Evolutionary conservation across 2,329 filamentous ascomycete species (phyloP), one percentile per base, ranked within the genome.

Genomic region (Ophiostoma quercus): DNA sequence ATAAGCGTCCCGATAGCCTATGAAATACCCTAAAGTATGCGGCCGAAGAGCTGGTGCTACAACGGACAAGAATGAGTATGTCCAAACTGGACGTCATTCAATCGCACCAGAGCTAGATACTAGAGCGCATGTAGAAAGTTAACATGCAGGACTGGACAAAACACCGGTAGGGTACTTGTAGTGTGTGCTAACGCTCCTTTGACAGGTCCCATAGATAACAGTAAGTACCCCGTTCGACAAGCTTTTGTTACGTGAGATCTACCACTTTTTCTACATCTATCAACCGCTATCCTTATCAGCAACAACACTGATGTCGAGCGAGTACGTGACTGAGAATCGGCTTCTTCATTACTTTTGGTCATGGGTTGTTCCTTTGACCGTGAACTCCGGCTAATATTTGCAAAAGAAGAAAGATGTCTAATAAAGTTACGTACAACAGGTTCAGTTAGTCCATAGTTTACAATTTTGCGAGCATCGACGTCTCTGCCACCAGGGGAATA

Each of bases 401-500:
- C 39, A 41, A 41, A 7, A n/a, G 1, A 19, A 51, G n/a, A 51
- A n/a, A 19, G 6, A 51, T 51, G n/a, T 19, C 34, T 9, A 51
- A 51, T 51, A 51, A 22, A 22, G 12, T 2, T 7, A 22, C 16
- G 47, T 9, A 51, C 2, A 51, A 19, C 7, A 51, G 3, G 4
- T 19, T 7, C 19, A 25, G 12, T 12, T 11, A 12, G 11, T 11
- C 39, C 39, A 9, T 16, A 5, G 5, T 6, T 22, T 60, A 60
- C 22, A 32, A 32, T 12, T 63, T 63, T 9, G 25, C 57, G 32
- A 16, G 16, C 14, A 63, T 8, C 16, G 12, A 29, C 11, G 60
- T 34, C 19, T 68, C 41, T 16, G 41, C 0, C 34, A 70, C 67
- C 54, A 75, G 25, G 2, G 70, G 43, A 6, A 74, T 57, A 43